A percentile compares a stretch with the other conserved stretches of the same genome.
Conservation (phyloP, 2,329 filamentous ascomycete species). For the Sclerotinia trifoliorum region DNA sequence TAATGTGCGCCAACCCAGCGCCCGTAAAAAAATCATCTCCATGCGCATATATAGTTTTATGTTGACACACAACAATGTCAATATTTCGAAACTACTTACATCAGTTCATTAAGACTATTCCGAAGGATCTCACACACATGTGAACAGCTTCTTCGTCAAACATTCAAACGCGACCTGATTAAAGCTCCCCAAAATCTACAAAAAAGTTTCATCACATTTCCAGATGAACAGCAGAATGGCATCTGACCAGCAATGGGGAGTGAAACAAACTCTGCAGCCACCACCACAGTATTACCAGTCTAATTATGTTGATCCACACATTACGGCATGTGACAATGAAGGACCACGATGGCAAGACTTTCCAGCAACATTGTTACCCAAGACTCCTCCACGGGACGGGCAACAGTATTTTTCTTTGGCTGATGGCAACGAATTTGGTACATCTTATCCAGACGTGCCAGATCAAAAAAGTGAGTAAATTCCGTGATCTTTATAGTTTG, state of each 20-base stretch:
- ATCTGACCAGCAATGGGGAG: background rate
- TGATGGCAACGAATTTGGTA: background rate
- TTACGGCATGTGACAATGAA: background rate
- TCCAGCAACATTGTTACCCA: too few species aligned
- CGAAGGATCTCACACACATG: too few species aligned
- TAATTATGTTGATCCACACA: background rate
- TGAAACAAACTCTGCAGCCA: too few species aligned
- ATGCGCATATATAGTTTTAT: background rate
- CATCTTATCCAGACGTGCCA: background rate
- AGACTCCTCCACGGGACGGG: too few species aligned
- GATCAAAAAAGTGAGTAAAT: background rate
- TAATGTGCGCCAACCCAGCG: accelerated
- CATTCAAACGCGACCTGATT: background rate
- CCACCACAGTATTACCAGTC: background rate
- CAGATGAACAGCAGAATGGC: background rate
- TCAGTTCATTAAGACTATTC: too few species aligned
- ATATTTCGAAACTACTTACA: too few species aligned
- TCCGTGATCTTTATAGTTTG: too few species aligned
- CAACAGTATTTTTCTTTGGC: background rate
- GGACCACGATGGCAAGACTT: too few species aligned
- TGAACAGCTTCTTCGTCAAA: too few species aligned
- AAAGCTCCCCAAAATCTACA: background rate
- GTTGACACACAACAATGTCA: too few species aligned
- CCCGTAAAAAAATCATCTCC: background rate
- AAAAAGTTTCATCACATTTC: too few species aligned